Evolutionary conservation across 164 flowering plant genomes (phyloP).

Genomic region (Nelumbo lutea): DNA sequence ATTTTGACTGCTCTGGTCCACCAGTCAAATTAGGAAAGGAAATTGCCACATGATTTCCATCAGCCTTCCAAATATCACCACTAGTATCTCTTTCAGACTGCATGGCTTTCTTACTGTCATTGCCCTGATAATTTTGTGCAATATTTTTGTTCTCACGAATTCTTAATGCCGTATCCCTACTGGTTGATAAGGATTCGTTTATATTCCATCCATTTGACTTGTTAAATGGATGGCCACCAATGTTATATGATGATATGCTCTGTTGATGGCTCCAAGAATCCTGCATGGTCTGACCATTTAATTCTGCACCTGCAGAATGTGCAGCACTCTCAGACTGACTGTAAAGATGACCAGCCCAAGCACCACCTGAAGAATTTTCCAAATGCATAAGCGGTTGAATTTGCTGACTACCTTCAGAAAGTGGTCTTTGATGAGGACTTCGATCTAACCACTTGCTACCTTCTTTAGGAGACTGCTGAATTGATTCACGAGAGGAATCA

Average conservation of each 20-base stretch:
- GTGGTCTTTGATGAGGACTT: conserved; percentile 30
- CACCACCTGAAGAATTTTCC: conserved; percentile 26
- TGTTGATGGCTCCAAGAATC: conserved; percentile 27
- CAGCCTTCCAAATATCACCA: neutral
- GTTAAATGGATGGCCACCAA: conserved; percentile 16
- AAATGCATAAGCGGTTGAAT: conserved; percentile 29
- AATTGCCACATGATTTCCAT: neutral
- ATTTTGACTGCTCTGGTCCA: neutral
- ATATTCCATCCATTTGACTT: conserved; percentile 24
- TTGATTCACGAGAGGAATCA: conserved; percentile 29
- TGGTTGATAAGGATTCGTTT: conserved; percentile 16
- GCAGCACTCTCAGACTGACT: conserved; percentile 30
- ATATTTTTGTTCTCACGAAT: conserved; percentile 1
- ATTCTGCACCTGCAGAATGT: conserved; percentile 12
- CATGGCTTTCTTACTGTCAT: neutral
- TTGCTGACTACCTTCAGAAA: conserved; percentile 30
- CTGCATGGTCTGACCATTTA: conserved; percentile 20
- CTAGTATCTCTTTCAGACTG: neutral
- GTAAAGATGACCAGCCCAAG: conserved; percentile 30
- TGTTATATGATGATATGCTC: conserved; percentile 17
- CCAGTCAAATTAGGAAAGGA: neutral
- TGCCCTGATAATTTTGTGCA: conserved; percentile 4
- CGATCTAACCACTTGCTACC: conserved; percentile 34
- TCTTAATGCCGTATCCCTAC: conserved; percentile 2
- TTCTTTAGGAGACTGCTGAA: conserved; percentile 32